phyloP scores from a whole-genome alignment of 2,329 filamentous ascomycete genomes.

The Bipolaris gigantea region DNA sequence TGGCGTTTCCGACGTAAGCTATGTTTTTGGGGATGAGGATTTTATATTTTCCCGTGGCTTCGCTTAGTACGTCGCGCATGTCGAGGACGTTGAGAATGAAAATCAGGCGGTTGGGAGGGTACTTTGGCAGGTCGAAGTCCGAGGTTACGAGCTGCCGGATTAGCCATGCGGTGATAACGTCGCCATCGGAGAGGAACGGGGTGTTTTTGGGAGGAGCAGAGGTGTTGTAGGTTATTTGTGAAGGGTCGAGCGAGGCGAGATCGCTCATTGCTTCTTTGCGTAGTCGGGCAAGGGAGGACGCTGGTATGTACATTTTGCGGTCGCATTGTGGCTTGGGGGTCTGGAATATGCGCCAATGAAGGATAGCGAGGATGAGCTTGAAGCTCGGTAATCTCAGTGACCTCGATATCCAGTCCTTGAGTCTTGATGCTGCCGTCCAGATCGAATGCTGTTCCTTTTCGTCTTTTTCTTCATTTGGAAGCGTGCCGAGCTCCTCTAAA shows the following conservation, averaged over 20 bases:
- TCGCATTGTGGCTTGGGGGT: background rate
- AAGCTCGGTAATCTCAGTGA: constrained; percentile 8
- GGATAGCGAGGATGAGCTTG: constrained; percentile 13
- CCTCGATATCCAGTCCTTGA: constrained; percentile 4
- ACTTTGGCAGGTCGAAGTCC: constrained; percentile 6
- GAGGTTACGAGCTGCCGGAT: constrained; percentile 12
- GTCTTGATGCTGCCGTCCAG: background rate
- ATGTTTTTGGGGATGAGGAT: constrained; percentile 13
- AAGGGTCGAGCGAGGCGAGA: constrained; percentile 5
- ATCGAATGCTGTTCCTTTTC: constrained; percentile 13
- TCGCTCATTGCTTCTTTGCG: background rate
- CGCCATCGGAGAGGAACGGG: constrained; percentile 28
- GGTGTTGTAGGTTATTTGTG: constrained; percentile 1
- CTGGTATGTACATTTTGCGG: constrained; percentile 19
- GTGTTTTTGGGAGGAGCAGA: constrained; percentile 7
- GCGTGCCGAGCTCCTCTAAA: constrained; percentile 13
- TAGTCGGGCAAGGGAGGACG: constrained; percentile 16
- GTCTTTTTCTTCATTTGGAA: constrained; percentile 6
- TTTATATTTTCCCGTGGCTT: constrained; percentile 7
- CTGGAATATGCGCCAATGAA: constrained; percentile 18
- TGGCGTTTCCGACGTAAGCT: constrained; percentile 24
- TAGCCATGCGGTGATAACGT: constrained; percentile 22
- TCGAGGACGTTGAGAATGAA: constrained; percentile 30
- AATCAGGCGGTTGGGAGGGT: constrained; percentile 14
- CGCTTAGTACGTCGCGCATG: constrained; percentile 23